Percentiles rank a stretch among this genome's conserved stretches.
Conservation (phyloP, 371 early-diverging fungal species). For the Cokeromyces recurvatus region DNA sequence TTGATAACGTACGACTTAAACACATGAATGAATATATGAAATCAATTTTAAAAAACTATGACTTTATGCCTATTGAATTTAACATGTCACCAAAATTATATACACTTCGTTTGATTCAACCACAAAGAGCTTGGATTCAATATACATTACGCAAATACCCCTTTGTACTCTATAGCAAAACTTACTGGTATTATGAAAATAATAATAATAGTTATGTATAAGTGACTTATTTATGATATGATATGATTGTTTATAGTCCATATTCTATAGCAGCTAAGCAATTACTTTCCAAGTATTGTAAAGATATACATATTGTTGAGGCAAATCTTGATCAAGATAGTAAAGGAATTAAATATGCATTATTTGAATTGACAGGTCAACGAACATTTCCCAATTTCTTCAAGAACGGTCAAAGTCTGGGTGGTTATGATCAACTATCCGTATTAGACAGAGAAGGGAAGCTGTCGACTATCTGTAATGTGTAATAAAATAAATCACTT, state of each 20-base stretch:
- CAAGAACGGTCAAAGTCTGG: constrained; percentile 35
- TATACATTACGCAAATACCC: constrained; percentile 39
- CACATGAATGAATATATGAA: constrained; percentile 5
- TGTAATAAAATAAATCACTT: too few species aligned
- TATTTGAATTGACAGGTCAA: constrained; percentile 28
- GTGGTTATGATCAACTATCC: constrained; percentile 39
- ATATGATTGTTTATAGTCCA: too few species aligned
- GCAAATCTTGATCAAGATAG: constrained; percentile 31
- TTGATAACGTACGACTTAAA: constrained; percentile 20
- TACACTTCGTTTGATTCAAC: constrained; percentile 24
- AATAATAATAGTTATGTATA: too few species aligned
- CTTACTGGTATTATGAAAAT: constrained; percentile 66
- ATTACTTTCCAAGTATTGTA: constrained; percentile 40
- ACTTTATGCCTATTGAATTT: constrained; percentile 15
- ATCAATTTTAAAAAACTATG: background rate
- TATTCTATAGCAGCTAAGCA: constrained; percentile 53
- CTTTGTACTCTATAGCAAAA: constrained; percentile 57
- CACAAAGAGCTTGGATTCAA: constrained; percentile 33
- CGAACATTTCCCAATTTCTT: constrained; percentile 47
- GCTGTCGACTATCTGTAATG: background rate
- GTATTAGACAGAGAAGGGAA: background rate
- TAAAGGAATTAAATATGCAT: constrained; percentile 24
- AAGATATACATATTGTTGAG: constrained; percentile 31
- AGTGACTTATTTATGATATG: background rate
- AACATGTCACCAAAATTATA: constrained; percentile 24